These are phyloP conservation scores for Chaetothyriales sp. DNA, from an alignment of 2,329 filamentous ascomycete genomes.

Conservation along the genomic window DNA sequence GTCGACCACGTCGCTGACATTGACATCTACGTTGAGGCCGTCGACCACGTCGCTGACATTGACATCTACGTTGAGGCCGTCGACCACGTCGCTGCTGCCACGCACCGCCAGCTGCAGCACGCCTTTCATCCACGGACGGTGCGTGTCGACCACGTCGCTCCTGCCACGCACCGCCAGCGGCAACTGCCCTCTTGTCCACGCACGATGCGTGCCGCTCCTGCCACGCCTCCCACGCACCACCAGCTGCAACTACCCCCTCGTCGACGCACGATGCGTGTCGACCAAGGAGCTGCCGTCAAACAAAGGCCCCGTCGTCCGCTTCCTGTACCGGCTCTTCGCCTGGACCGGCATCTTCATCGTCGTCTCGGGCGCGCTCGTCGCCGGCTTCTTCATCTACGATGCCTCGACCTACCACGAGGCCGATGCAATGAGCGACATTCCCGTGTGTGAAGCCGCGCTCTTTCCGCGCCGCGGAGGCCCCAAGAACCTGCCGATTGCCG, in stretches of 20 bases:
- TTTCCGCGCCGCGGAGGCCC: slow-evolving; percentile 72
- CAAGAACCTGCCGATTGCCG: slow-evolving; percentile 86
- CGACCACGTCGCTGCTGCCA: background rate
- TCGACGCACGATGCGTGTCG: slow-evolving; percentile 16
- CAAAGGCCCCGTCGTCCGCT: slow-evolving; percentile 30
- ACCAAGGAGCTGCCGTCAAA: slow-evolving; percentile 23
- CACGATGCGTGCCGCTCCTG: slow-evolving; percentile 19
- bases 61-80: background rate
- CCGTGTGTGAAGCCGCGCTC: slow-evolving; percentile 72
- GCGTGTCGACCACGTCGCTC: slow-evolving; percentile 23
- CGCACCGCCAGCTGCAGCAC: background rate
- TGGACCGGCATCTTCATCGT: slow-evolving; percentile 63
- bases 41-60: background rate
- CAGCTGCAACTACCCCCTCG: background rate
- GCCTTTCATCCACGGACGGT: slow-evolving; percentile 6
- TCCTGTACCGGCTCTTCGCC: slow-evolving; percentile 56
- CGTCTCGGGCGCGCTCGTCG: slow-evolving; percentile 53
- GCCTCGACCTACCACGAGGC: slow-evolving; percentile 75
- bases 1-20: too few species aligned
- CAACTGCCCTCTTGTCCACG: background rate
- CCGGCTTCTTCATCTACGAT: slow-evolving; percentile 89
- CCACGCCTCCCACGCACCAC: background rate
- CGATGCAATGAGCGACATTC: slow-evolving; percentile 52
- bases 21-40: background rate
- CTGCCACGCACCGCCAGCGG: too few species aligned